These are phyloP conservation scores for Clathrus columnatus DNA, from an alignment of 768 basidiomycete species.

Conservation along the genomic window DNA sequence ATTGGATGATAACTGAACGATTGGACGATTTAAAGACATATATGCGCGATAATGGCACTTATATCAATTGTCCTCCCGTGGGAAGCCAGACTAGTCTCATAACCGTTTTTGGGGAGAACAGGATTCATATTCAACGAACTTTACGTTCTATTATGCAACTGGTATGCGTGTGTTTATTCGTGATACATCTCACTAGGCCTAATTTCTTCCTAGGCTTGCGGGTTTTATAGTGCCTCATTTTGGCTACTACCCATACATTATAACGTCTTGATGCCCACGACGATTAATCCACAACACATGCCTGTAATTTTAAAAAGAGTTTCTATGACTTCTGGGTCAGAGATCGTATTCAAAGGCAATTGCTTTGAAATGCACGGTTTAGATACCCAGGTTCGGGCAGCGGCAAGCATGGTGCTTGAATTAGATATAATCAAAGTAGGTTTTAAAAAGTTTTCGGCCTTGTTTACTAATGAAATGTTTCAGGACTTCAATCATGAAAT, in stretches of 20 bases:
- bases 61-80: conserved; percentile 86
- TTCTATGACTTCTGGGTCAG: conserved; percentile 79
- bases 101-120: conserved; percentile 87
- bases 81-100: conserved; percentile 91
- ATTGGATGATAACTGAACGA: conserved; percentile 98
- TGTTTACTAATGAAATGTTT: not conserved
- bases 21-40: conserved; percentile 84
- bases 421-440: conserved; percentile 84
- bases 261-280: conserved; percentile 79
- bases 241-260: conserved; percentile 93
- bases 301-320: conserved; percentile 81
- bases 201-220: conserved; percentile 57
- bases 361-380: conserved; percentile 96
- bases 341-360: conserved; percentile 94
- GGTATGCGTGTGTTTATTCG: conserved; percentile 41
- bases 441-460: conserved; percentile 7
- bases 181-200: not conserved
- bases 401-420: conserved; percentile 80
- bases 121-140: conserved; percentile 90
- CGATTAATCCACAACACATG: conserved; percentile 74
- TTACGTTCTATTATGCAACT: conserved; percentile 92
- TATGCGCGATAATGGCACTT: conserved; percentile 96
- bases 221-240: conserved; percentile 94
- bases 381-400: conserved; percentile 82
- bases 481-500: conserved; percentile 95